Base-by-base conservation (phyloP, 352 stramenopile genomes). In the Globisporangium barbulae region DNA sequence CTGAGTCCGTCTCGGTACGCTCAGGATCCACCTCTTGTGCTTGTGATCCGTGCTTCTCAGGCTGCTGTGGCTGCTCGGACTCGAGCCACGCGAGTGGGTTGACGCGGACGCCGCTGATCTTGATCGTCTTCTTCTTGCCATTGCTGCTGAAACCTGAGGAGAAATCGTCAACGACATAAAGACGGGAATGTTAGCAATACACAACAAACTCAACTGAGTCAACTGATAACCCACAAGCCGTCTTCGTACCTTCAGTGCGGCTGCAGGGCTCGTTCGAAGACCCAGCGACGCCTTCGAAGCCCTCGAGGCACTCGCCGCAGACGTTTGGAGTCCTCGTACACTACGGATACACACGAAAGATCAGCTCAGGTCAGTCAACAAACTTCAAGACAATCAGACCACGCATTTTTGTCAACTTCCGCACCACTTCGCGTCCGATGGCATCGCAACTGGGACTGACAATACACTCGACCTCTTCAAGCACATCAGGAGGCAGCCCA, bases 231-330 rank as follows among this genome's bases (percentile, higher is more conserved):
- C 35, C 39, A 7, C 19, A 6, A 19, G 28, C 12, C 13, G 10
- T 28, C 15, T 35, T 17, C 22, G 44, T 50, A 63, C 33, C 63
- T 44, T 52, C 49, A 12, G 12, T 15, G 5, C 31, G 30, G 19
- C 19, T 33, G 50, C 83, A 93, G 19, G 78, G 47, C 21, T 69
- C 64, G 25, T 90, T 89, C 1, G 73, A 73, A 0, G 74, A 71
- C 19, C 75, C 75, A 5, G 49, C 2, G 0, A 54, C 39, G 2
- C 77, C 78, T 12, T 67, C 22, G 53, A 79, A 90, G 0, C 83
- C 85, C 19, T 86, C 75, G 13, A 88, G 65, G 57, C 85, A 94
- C n/a, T 89, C 79, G 0, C 85, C 85, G 54, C 85, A 94, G 1
- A 88, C 59, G 39, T 92, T 88, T 3, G 76, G 59, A 19, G 71